Evolutionary conservation across 352 stramenopile species (phyloP).

Genomic region (Phytophthora pistaciae): DNA sequence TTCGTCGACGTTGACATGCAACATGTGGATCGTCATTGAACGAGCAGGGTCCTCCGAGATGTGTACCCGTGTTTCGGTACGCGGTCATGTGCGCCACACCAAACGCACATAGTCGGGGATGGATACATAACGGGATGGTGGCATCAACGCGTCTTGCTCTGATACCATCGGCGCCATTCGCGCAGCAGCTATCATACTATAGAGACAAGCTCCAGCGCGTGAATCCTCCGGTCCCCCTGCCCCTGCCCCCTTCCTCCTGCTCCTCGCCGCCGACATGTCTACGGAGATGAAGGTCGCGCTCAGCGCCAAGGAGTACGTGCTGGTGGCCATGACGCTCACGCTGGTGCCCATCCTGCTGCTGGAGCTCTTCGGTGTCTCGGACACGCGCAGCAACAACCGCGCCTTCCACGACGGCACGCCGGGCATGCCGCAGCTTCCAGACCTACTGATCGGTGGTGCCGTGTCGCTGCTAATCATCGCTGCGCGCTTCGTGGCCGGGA

Average conservation of each 20-base stretch:
- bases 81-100: neutral
- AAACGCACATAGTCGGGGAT: slow-evolving; percentile 5
- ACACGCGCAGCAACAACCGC: slow-evolving; percentile 44
- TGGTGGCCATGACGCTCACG: slow-evolving; percentile 64
- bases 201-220: slow-evolving; percentile 5
- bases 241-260: neutral
- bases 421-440: slow-evolving; percentile 57
- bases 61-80: slow-evolving; percentile 9
- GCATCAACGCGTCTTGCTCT: slow-evolving; percentile 16
- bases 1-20: slow-evolving; percentile 35
- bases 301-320: slow-evolving; percentile 67
- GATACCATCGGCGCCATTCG: slow-evolving; percentile 19
- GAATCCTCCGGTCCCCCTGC: neutral
- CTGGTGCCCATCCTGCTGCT: slow-evolving; percentile 66
- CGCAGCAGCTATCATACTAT: neutral
- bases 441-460: slow-evolving; percentile 48
- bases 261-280: slow-evolving; percentile 28
- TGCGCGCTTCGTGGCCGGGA: slow-evolving; percentile 45
- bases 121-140: slow-evolving; percentile 20
- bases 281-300: slow-evolving; percentile 74
- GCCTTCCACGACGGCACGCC: slow-evolving; percentile 35
- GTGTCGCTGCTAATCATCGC: slow-evolving; percentile 50
- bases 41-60: neutral
- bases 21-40: slow-evolving; percentile 13
- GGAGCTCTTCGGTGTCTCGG: slow-evolving; percentile 60